These are phyloP conservation scores for Meyerozyma sp. DNA, from an alignment of 1,139 yeast genomes.

Conservation along the genomic window DNA sequence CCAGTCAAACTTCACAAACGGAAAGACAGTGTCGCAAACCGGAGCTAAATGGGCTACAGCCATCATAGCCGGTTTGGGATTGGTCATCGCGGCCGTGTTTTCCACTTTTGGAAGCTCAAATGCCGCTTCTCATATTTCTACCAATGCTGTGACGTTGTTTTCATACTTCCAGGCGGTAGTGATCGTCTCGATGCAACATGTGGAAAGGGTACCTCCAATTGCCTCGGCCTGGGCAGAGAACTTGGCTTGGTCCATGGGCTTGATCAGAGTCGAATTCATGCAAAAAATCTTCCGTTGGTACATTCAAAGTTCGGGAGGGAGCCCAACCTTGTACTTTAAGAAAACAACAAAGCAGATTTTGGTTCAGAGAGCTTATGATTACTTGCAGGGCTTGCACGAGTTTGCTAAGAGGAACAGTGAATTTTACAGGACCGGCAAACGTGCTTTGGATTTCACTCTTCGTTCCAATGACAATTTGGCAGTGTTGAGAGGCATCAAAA, in stretches of 20 bases:
- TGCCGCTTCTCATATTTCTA: slow-evolving; percentile 74
- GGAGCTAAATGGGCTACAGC: slow-evolving; percentile 88
- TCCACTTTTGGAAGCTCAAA: slow-evolving; percentile 74
- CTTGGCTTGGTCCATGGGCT: slow-evolving; percentile 83
- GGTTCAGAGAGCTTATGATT: slow-evolving; percentile 55
- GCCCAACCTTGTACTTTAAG: slow-evolving; percentile 56
- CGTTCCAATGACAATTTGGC: slow-evolving; percentile 44
- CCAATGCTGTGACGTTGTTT: slow-evolving; percentile 69
- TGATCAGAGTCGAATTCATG: slow-evolving; percentile 64
- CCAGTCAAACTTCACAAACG: slow-evolving; percentile 64
- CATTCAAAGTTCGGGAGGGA: slow-evolving; percentile 74
- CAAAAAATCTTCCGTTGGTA: slow-evolving; percentile 78
- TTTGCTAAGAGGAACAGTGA: slow-evolving; percentile 12
- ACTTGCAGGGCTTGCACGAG: slow-evolving; percentile 19
- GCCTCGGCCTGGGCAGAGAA: slow-evolving; percentile 80
- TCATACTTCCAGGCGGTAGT: slow-evolving; percentile 76
- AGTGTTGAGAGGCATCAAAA: slow-evolving; percentile 68
- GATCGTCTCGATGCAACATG: slow-evolving; percentile 66
- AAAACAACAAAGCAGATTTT: slow-evolving; percentile 55
- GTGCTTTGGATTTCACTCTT: slow-evolving; percentile 28
- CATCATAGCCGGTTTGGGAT: slow-evolving; percentile 71
- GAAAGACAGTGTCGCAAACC: slow-evolving; percentile 67
- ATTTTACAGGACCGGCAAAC: slow-evolving; percentile 8
- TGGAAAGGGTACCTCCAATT: slow-evolving; percentile 70
- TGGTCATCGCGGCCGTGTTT: slow-evolving; percentile 59